A percentile compares a stretch with the other conserved stretches of the same genome.
These are phyloP conservation scores for Sporothrix brunneoviolacea DNA, from an alignment of 2,329 filamentous ascomycete genomes.

Conservation along the genomic window DNA sequence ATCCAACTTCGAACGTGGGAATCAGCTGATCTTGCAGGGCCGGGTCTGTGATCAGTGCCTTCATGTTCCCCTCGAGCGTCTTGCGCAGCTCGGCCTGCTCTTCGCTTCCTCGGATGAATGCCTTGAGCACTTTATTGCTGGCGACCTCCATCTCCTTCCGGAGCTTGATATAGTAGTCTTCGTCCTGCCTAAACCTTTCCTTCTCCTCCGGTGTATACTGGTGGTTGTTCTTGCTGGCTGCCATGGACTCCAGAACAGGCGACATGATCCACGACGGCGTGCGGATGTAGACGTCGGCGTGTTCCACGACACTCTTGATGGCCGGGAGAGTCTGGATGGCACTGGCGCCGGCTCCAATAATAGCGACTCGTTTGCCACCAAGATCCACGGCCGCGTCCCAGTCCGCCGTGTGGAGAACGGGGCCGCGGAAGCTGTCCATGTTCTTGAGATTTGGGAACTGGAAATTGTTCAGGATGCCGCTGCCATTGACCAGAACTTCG, in stretches of 20 bases:
- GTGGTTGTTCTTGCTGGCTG: constrained; percentile 1
- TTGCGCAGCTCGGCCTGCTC: neutral
- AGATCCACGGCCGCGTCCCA: too few relatives aligned
- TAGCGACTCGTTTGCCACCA: too few relatives aligned
- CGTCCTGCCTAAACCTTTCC: neutral
- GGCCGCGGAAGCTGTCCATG: too few relatives aligned
- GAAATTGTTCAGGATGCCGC: constrained; percentile 32
- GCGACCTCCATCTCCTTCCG: constrained; percentile 5
- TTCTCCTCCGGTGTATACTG: neutral
- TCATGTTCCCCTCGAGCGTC: constrained; percentile 20
- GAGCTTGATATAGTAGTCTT: neutral
- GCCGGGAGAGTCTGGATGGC: constrained; percentile 22
- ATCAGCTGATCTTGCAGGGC: constrained; percentile 32
- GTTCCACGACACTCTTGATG: constrained; percentile 29
- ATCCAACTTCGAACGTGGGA: constrained; percentile 38
- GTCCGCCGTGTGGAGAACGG: too few relatives aligned
- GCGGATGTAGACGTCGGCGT: constrained; percentile 26
- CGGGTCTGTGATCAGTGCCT: constrained; percentile 9
- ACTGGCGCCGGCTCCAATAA: neutral
- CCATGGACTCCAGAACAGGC: neutral
- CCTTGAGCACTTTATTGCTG: constrained; percentile 4
- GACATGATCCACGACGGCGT: constrained; percentile 22
- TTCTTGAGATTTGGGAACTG: too few relatives aligned
- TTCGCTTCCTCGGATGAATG: neutral
- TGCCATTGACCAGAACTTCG: constrained; percentile 23